Conservation (phyloP, 2,329 filamentous ascomycete genomes). For the Xylaria sp. region DNA sequence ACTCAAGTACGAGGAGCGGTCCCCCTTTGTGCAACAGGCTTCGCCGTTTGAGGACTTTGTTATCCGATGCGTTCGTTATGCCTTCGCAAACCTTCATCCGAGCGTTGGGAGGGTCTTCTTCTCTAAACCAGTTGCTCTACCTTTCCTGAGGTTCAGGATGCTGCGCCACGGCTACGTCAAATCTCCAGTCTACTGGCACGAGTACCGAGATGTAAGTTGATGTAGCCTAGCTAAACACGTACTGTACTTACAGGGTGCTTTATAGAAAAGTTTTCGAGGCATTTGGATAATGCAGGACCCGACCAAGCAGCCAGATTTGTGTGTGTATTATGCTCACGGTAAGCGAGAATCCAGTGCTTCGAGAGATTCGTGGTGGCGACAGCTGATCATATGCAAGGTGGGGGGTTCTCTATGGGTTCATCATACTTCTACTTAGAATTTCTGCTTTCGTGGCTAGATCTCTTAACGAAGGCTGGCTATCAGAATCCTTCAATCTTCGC, state of each 20-base stretch:
- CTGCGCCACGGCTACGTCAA: conserved; percentile 74
- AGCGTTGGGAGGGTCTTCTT: conserved; percentile 80
- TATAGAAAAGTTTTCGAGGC: conserved; percentile 65
- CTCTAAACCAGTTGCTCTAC: conserved; percentile 75
- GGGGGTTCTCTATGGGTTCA: conserved; percentile 86
- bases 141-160: conserved; percentile 81
- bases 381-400: conserved; percentile 61
- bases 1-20: conserved; percentile 55
- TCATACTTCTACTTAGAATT: conserved; percentile 88
- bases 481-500: conserved; percentile 81
- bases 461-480: conserved; percentile 74
- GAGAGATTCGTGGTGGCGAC: conserved; percentile 1
- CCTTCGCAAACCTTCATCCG: conserved; percentile 77
- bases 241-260: conserved; percentile 36
- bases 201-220: conserved; percentile 59
- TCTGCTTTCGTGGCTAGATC: conserved; percentile 75
- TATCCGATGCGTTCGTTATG: conserved; percentile 80
- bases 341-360: conserved; percentile 42
- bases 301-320: conserved; percentile 73
- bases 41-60: conserved; percentile 81
- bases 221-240: not conserved
- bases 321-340: conserved; percentile 87
- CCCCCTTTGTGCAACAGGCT: conserved; percentile 75
- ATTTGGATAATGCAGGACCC: conserved; percentile 76
- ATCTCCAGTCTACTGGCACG: conserved; percentile 73